Percentiles rank a stretch among this genome's conserved stretches.
phyloP scores from a whole-genome alignment of 1,284 basidiomycete genomes.

The Tilletia walkeri region DNA sequence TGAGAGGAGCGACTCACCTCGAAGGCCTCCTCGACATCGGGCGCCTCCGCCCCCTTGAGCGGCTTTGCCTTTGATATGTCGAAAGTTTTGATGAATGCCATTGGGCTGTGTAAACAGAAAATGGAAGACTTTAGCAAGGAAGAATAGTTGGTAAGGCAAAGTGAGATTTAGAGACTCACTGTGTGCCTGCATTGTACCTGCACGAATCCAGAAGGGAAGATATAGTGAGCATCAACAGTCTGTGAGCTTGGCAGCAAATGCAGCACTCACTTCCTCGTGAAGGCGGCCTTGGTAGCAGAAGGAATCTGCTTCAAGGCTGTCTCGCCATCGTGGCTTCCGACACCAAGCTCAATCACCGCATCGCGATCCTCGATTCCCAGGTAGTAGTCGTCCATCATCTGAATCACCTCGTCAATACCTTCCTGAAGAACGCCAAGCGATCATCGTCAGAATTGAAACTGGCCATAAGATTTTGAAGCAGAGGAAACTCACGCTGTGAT shows the following conservation, averaged over 20 bases:
- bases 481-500: constrained; percentile 60
- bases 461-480: neutral
- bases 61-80: constrained; percentile 27
- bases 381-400: constrained; percentile 89
- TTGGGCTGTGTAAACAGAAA: constrained; percentile 25
- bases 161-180: constrained; percentile 29
- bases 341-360: constrained; percentile 84
- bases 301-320: constrained; percentile 77
- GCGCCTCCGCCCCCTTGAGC: constrained; percentile 32
- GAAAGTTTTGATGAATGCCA: constrained; percentile 41
- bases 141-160: neutral
- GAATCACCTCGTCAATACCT: constrained; percentile 77
- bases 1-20: neutral
- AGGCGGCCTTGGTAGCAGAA: constrained; percentile 73
- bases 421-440: constrained; percentile 60
- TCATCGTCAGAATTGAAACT: neutral
- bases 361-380: constrained; percentile 94
- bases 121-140: constrained; percentile 7
- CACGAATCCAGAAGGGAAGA: neutral
- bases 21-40: constrained; percentile 43
- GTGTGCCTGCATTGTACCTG: constrained; percentile 58
- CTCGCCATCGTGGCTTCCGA: constrained; percentile 71
- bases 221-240: neutral
- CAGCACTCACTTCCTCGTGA: constrained; percentile 68
- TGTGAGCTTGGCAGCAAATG: neutral